Conservation (phyloP, 2,329 filamentous ascomycete species). For the Penicillium brasilianum region DNA sequence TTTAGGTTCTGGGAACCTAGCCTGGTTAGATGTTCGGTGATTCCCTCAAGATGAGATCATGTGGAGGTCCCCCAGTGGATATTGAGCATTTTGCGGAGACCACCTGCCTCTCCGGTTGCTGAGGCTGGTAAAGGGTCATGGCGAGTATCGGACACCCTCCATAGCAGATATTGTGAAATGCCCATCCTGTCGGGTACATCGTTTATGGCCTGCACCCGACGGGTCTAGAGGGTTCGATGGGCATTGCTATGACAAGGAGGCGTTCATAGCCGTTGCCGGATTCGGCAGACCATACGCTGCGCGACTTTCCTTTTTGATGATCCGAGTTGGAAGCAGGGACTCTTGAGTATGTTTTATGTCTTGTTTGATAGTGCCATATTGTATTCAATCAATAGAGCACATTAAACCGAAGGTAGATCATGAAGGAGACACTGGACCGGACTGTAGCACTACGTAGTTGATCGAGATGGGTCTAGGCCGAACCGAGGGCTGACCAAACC, state of each 20-base stretch:
- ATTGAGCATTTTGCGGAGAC: not conserved
- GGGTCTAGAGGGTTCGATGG: constrained; percentile 9
- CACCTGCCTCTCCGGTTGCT: not conserved
- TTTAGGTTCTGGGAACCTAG: not conserved
- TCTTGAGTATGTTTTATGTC: not conserved
- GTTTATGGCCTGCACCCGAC: not conserved
- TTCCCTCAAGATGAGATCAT: constrained; percentile 7
- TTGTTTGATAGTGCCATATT: not conserved
- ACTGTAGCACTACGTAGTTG: not conserved
- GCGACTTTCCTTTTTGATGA: not conserved
- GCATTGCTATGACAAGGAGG: constrained; percentile 10
- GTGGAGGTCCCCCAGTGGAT: constrained; percentile 1
- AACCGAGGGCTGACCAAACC: constrained; percentile 20
- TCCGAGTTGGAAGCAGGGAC: not conserved
- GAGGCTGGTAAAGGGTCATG: not conserved
- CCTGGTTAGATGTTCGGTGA: not conserved
- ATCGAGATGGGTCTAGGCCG: constrained; percentile 11
- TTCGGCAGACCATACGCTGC: not conserved
- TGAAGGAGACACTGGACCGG: too few relatives aligned
- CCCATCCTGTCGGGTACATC: not conserved
- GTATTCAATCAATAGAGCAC: not conserved
- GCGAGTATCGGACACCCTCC: not conserved
- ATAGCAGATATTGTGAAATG: not conserved
- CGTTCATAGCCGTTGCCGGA: constrained; percentile 2
- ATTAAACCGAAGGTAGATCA: not conserved